Evolutionary conservation across 139 green algal species (phyloP), one percentile per base, ranked within the genome.

Genomic region (Volvox reticuliferus): DNA sequence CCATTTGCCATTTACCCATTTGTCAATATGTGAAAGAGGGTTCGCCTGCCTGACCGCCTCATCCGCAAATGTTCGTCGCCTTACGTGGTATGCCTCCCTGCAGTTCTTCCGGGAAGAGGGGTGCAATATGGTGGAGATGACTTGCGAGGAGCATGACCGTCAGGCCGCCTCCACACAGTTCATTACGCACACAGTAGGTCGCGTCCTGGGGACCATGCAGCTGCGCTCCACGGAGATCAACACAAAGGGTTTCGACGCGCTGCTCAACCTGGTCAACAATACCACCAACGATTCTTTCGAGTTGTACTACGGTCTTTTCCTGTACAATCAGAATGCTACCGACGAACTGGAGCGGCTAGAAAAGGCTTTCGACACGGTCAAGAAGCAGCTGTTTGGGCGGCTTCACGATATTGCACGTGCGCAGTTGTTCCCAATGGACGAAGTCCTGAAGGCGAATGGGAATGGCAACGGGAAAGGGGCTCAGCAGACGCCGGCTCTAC

Each of bases 251-350:
- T 99, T 97, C 93, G 96, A 99, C 91, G 97, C 95, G 14, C 95
- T 99, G 83, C 94, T 99, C 0, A 95, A 95, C 78, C 95, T 99
- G 82, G 98, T 99, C n/a, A 95, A 99, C 82, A 99, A 99, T 94
- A 99, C 98, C 35, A 93, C 91, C 37, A 96, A 99, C 79, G 98
- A 99, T 94, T 99, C 97, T 12, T 99, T 99, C 91, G 98, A 99
- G 75, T 96, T 99, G 14, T 99, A 99, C 96, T 99, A 99, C 92
- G 98, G 98, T 37, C 97, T 99, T 22, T 99, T 99, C 94, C 98
- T 99, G 96, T 99, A 99, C 96, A 99, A 99, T 91, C 94, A 86
- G 93, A 98, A 96, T 91, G 95, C 97, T 16, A 97, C 95, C 0
- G 94, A 97, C 71, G 94, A 98, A 93, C 91, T 95, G 50, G 93